Base-by-base conservation (phyloP, 495 filamentous ascomycete species). In the Penicillium goetzii region DNA sequence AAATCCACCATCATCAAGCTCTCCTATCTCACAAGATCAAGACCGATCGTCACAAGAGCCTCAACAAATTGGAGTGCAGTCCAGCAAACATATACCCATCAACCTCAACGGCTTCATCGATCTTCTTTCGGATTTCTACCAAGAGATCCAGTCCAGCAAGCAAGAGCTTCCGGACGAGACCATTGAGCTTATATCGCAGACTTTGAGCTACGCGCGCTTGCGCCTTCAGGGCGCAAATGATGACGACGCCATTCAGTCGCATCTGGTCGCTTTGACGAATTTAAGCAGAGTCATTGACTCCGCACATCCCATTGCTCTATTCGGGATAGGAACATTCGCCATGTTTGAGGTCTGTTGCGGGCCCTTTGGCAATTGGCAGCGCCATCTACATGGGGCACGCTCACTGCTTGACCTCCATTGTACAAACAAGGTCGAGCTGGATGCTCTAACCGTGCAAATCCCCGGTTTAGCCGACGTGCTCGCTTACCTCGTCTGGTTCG, bases 101-200 rank as follows among this genome's bases (percentile, higher is more conserved):
- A 73, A 76, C 45, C 67, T 75, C 55, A 72, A 75, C 51, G 72
- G 74, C 50, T 76, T 74, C 55, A 65, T 76, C 62, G 72, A 75
- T 36, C 67, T 71, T 8, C 67, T 76, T 3, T 70, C 66, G 11
- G 57, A 63, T 17, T 74, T 74, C n/a, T 75, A 72, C 49, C 66
- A 72, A 40, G 71, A 74, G 19, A 74, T 76, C 19, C 62, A 65
- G 30, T 61, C 71, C 3, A 68, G 64, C 59, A 72, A 64, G 2
- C 54, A 63, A 32, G 65, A 71, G 17, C 58, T 74, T 4, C 63
- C 71, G 10, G 57, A 67, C 10, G 71, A 74, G 62, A 66, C 66
- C 19, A 59, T 73, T 23, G 59, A 74, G 10, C 62, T 74, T 1
- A 72, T 74, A 3, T 69, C 70, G 34, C 70, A 66, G 17, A 73